phyloP scores from a whole-genome alignment of 2,329 filamentous ascomycete species.

The Chrysoporthe deuterocubensis region DNA sequence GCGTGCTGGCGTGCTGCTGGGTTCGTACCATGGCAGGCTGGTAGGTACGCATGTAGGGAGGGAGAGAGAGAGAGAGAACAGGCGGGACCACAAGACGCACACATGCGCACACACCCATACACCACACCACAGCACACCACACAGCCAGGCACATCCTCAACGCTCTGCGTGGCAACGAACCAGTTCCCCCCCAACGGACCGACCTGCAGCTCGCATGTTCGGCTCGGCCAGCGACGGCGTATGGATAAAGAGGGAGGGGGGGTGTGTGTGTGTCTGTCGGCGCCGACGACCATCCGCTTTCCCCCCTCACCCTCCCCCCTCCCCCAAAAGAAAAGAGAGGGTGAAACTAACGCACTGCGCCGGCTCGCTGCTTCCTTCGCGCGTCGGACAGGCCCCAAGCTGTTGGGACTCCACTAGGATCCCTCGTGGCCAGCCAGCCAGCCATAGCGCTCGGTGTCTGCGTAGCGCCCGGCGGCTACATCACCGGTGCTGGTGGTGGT shows the following conservation, averaged over 20 bases:
- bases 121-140: neutral
- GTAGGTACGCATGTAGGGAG: neutral
- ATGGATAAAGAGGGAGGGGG: neutral
- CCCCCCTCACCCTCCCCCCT: neutral
- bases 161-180: neutral
- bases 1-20: neutral
- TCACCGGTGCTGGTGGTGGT: neutral
- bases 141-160: neutral
- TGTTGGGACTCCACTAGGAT: slow-evolving; percentile 20
- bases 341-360: neutral
- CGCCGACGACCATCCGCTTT: too few species aligned
- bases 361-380: slow-evolving; percentile 16
- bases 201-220: neutral
- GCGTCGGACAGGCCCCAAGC: slow-evolving; percentile 22
- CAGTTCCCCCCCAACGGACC: neutral
- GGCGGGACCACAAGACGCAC: neutral
- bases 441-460: neutral
- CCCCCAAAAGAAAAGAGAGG: neutral
- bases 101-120: neutral
- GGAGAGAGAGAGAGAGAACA: neutral
- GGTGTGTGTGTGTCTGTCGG: too few species aligned
- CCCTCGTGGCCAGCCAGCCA: neutral
- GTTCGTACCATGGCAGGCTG: neutral
- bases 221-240: neutral
- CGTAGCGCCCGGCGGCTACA: neutral